phyloP scores from a whole-genome alignment of 2,329 filamentous ascomycete species.

The Alternaria sp. region DNA sequence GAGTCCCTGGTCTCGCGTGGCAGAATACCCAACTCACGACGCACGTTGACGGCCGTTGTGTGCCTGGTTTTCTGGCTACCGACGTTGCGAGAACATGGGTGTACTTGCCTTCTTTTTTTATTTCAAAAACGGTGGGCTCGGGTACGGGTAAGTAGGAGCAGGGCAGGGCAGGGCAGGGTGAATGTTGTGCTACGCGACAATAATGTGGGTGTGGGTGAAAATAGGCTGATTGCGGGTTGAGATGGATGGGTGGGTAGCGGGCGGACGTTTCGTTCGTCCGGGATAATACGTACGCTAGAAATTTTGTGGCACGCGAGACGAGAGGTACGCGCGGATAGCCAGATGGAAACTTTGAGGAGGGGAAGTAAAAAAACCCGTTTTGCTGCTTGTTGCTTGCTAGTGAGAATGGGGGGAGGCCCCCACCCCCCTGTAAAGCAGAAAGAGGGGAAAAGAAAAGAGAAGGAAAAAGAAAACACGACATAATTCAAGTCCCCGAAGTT shows the following conservation, averaged over 20 bases:
- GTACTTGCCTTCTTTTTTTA: background rate
- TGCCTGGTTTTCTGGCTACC: slow-evolving; percentile 3
- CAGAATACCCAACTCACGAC: background rate
- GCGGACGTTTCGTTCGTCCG: too few relatives aligned
- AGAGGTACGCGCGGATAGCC: slow-evolving; percentile 8
- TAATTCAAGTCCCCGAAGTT: background rate
- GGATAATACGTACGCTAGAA: background rate
- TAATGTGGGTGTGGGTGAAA: background rate
- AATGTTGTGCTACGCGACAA: slow-evolving; percentile 7
- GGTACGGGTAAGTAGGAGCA: background rate
- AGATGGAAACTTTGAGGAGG: background rate
- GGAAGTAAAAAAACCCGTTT: too few relatives aligned
- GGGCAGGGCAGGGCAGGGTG: background rate
- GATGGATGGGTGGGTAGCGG: background rate
- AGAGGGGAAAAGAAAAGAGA: background rate
- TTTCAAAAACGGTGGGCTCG: too few relatives aligned
- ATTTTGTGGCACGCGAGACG: slow-evolving; percentile 4
- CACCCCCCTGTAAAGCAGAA: background rate
- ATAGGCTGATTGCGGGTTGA: slow-evolving; percentile 1
- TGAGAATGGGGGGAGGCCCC: background rate
- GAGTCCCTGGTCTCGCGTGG: slow-evolving; percentile 18
- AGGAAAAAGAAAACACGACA: too few relatives aligned
- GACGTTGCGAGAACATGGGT: background rate
- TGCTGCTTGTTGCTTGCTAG: too few relatives aligned
- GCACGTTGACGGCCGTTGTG: slow-evolving; percentile 3